A percentile compares a stretch with the other conserved stretches of the same genome.
Conservation (phyloP, 805 yeast genomes). For the Ogataea nakhonphanomensis region DNA sequence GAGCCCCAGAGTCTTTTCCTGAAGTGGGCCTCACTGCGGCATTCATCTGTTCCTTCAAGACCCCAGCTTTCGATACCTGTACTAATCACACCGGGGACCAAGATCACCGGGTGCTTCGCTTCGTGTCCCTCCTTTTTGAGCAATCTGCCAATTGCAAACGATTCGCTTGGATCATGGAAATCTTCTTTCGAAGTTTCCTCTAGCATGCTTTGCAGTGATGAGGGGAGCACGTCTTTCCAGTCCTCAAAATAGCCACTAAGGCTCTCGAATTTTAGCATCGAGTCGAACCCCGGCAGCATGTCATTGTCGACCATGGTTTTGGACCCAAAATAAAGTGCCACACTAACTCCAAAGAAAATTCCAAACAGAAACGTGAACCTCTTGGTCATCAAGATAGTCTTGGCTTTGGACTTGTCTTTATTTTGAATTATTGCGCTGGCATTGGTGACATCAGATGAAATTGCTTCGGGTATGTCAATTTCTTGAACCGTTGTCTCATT, state of each 20-base stretch:
- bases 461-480: slow-evolving; percentile 4
- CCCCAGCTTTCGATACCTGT: slow-evolving; percentile 97
- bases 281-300: slow-evolving; percentile 47
- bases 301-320: slow-evolving; percentile 37
- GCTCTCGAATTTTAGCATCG: slow-evolving; percentile 51
- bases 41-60: slow-evolving; percentile 64
- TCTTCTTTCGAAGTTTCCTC: slow-evolving; percentile 50
- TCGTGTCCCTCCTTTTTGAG: slow-evolving; percentile 48
- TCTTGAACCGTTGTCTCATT: slow-evolving; percentile 2
- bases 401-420: slow-evolving; percentile 10
- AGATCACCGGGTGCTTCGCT: slow-evolving; percentile 72
- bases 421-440: slow-evolving; percentile 4
- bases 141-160: slow-evolving; percentile 82
- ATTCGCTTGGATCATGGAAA: slow-evolving; percentile 61
- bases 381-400: slow-evolving; percentile 35
- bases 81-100: slow-evolving; percentile 95
- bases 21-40: slow-evolving; percentile 82
- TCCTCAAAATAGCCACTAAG: slow-evolving; percentile 60
- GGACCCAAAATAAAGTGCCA: slow-evolving; percentile 62
- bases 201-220: slow-evolving; percentile 55
- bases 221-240: slow-evolving; percentile 74
- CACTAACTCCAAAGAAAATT: slow-evolving; percentile 61
- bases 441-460: slow-evolving; percentile 1
- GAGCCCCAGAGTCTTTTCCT: slow-evolving; percentile 96
- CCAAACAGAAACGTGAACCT: slow-evolving; percentile 66